phyloP scores from a whole-genome alignment of 108 stramenopile species.

The Cylindrotheca closterium region DNA sequence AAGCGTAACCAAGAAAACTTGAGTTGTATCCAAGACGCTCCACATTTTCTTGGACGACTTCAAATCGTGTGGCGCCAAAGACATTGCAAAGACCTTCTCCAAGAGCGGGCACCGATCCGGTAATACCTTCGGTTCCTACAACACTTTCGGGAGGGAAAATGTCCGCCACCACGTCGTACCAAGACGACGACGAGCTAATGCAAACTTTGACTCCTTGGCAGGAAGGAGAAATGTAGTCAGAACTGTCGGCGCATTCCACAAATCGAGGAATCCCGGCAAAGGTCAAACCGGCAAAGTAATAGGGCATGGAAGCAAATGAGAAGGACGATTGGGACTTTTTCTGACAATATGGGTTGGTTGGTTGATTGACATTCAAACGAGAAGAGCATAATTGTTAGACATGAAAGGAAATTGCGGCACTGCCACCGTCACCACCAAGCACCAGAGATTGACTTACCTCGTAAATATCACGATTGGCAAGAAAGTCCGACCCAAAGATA shows the following conservation, averaged over 20 bases:
- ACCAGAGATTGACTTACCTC: background rate
- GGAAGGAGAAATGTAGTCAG: conserved; percentile 8
- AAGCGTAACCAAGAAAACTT: conserved; percentile 24
- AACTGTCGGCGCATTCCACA: conserved; percentile 37
- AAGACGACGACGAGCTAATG: conserved; percentile 28
- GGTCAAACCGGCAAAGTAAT: background rate
- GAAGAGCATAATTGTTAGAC: too few relatives aligned
- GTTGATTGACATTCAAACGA: too few relatives aligned
- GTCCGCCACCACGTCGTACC: background rate
- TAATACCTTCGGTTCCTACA: background rate
- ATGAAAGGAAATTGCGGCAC: background rate
- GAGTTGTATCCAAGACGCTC: conserved; percentile 5
- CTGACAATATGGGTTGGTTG: background rate
- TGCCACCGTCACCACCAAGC: background rate
- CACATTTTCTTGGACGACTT: background rate
- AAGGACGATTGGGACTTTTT: background rate
- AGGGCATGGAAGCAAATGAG: background rate
- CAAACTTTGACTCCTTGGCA: conserved; percentile 38
- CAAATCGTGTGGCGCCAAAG: conserved; percentile 24
- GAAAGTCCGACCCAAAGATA: background rate
- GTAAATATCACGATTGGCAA: background rate
- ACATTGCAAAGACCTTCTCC: conserved; percentile 22
- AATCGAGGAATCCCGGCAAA: conserved; percentile 6
- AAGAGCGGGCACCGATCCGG: conserved; percentile 5
- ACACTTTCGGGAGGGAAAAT: conserved; percentile 30